Evolutionary conservation across 2,329 filamentous ascomycete genomes (phyloP), one percentile per base, ranked within the genome.

Genomic region (Drechslerella coelobrocha): DNA sequence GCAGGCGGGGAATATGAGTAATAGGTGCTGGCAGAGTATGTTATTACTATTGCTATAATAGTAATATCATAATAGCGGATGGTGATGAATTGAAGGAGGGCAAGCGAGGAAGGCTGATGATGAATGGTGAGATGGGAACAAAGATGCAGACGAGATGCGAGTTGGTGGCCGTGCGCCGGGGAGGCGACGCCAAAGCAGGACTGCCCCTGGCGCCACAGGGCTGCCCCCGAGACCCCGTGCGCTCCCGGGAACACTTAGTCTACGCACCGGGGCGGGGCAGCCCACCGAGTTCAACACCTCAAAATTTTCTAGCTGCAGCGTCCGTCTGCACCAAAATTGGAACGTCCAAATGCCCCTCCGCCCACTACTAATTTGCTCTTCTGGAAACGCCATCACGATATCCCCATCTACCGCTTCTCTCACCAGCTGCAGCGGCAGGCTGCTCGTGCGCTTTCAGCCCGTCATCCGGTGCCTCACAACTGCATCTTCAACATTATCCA

Each of bases 341-440:
- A 34, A 31, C 31, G n/a, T 21, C 19, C 41, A 21, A 37, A 34
- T 53, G 26, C 26, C 73, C 52, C 73, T 31, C 21, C 23, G 34
- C 21, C 23, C 37, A 50, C 10, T 34, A 29, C 14, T 21, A 21
- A 31, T 24, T 1, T 17, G 34, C 23, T 73, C 73, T 73, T 51
- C 68, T 66, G 61, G 68, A 63, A 54, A 59, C 55, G 62, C 68
- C 57, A 48, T 63, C 66, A 63, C 59, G 63, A 73, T 66, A 73
- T 68, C 54, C 41, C 53, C 62, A 56, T 60, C 69, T 47, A 54
- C 50, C 37, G 65, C 76, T 73, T 74, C 73, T 76, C 75, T 73
- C 72, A 75, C 76, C 75, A 80, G 79, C 78, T 79, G 59, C 79
- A 73, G 80, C 81, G 79, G 81, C 82, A 81, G 81, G 80, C 74